Conservation (phyloP, 176 grass and related monocot genomes). For the Hordeum vulgare region MorexV3_pseudomolecules_assembly NC_058523.1:547479675-547480174, state of each 20-base stretch:
- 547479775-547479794: not conserved
- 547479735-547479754: too few species aligned
- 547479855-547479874: too few species aligned
- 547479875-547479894: too few species aligned
- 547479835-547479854: too few species aligned
- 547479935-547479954: not conserved
- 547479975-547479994: not conserved
- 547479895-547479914: too few species aligned
- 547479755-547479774: not conserved
- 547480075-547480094: conserved; percentile 44
- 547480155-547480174: conserved; percentile 38
- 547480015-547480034: conserved; percentile 21
- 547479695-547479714: too few species aligned
- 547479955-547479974: not conserved
- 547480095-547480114: conserved; percentile 8
- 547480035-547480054: not conserved
- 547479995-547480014: not conserved
- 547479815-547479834: too few species aligned
- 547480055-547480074: not conserved
- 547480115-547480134: not conserved
- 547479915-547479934: not conserved
- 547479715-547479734: too few species aligned
- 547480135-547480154: not conserved
- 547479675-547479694: too few species aligned
- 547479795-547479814: not conserved